Percentiles rank a stretch among this genome's conserved stretches.
These are phyloP conservation scores for Candida hungchunana DNA, from an alignment of 805 yeast species.

Conservation along the genomic window DNA sequence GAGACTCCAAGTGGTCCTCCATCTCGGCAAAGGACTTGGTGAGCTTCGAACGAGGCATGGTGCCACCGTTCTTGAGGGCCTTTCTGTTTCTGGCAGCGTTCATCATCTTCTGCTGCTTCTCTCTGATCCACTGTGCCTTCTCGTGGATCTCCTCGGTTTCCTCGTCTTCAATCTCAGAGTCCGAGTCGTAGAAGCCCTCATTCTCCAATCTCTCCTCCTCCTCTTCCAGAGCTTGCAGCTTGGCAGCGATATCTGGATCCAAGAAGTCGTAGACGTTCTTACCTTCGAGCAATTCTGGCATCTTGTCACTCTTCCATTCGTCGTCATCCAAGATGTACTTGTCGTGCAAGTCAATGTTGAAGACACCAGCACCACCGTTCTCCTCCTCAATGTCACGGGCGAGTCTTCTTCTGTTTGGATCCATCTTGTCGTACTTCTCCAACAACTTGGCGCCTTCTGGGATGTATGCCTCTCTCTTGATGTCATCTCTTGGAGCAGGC, in stretches of 20 bases:
- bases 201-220: slow-evolving; percentile 92
- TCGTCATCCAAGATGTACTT: slow-evolving; percentile 90
- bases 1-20: slow-evolving; percentile 84
- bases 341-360: slow-evolving; percentile 88
- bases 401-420: slow-evolving; percentile 75
- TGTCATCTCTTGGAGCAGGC: slow-evolving; percentile 86
- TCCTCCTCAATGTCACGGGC: slow-evolving; percentile 89
- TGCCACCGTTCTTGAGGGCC: slow-evolving; percentile 78
- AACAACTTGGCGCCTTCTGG: slow-evolving; percentile 67
- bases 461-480: slow-evolving; percentile 71
- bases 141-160: slow-evolving; percentile 66
- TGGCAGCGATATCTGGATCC: slow-evolving; percentile 92
- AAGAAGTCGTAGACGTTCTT: slow-evolving; percentile 95
- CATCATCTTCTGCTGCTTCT: slow-evolving; percentile 91
- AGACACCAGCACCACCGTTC: slow-evolving; percentile 99
- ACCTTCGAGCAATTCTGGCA: slow-evolving; percentile 97
- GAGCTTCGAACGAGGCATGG: slow-evolving; percentile 86
- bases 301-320: slow-evolving; percentile 94
- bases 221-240: slow-evolving; percentile 91
- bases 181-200: slow-evolving; percentile 95
- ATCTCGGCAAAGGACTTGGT: slow-evolving; percentile 70
- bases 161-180: slow-evolving; percentile 64
- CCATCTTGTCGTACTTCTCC: slow-evolving; percentile 69
- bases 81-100: slow-evolving; percentile 84
- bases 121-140: slow-evolving; percentile 94